Percentiles rank a stretch among this genome's conserved stretches.
phyloP scores from a whole-genome alignment of 2,329 filamentous ascomycete genomes.

The Stemphylium beticola region DNA sequence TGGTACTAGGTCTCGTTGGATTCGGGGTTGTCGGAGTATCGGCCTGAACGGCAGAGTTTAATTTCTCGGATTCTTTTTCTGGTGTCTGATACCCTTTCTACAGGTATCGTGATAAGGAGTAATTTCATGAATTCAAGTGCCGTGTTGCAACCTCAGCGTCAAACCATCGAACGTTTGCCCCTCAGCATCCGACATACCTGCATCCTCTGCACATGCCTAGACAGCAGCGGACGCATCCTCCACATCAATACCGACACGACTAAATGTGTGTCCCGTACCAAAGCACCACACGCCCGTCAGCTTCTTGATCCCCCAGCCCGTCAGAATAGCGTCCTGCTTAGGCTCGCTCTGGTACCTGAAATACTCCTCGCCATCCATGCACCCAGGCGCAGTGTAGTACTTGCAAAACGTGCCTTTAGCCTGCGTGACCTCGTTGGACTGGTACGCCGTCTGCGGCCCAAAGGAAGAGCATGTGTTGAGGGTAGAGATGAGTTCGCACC shows the following conservation, averaged over 20 bases:
- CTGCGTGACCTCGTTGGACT: not conserved
- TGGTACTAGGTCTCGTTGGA: not conserved
- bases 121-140: no score
- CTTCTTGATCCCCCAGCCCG: not conserved
- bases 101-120: no score
- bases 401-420: not conserved
- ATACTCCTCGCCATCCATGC: not conserved
- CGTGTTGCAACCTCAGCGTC: no score
- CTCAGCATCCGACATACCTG: no score
- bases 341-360: not conserved
- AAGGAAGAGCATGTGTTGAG: not conserved
- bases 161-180: no score
- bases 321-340: not conserved
- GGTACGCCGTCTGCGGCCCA: not conserved
- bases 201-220: no score
- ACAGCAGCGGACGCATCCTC: no score
- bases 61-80: no score
- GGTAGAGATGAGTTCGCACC: not conserved
- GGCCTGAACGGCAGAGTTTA: no score
- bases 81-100: no score
- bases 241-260: no score
- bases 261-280: not conserved
- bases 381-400: constrained; percentile 5
- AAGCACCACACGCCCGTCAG: not conserved
- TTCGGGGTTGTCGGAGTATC: not conserved